Percentiles rank a stretch among this genome's conserved stretches.
Evolutionary conservation across 139 green algal genomes (phyloP).

Genomic region (Zygnema cylindricum): DNA sequence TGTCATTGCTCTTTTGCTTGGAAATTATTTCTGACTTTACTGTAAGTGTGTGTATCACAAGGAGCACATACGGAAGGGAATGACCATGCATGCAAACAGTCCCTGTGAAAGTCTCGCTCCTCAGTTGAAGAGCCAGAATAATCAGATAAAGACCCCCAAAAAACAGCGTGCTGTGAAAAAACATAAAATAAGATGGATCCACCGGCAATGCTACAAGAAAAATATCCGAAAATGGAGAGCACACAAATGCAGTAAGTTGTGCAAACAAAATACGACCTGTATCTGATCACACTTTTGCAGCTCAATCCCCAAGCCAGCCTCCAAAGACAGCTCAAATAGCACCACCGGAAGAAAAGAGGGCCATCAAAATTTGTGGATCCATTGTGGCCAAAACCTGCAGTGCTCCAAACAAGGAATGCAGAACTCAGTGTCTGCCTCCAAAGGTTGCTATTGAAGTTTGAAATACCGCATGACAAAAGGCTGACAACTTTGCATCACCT

Average conservation of each 20-base stretch:
- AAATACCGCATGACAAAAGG: no score
- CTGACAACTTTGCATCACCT: no score
- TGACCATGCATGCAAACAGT: slow-evolving; percentile 54
- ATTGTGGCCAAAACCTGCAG: slow-evolving; percentile 46
- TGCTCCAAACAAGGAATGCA: no score
- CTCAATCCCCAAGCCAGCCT: slow-evolving; percentile 57
- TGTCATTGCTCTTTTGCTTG: no score
- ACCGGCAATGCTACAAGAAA: slow-evolving; percentile 45
- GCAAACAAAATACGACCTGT: slow-evolving; percentile 54
- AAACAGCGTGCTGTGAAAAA: slow-evolving; percentile 34
- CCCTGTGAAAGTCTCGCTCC: slow-evolving; percentile 38
- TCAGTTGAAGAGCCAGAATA: slow-evolving; percentile 11
- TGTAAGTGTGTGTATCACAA: no score
- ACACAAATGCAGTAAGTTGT: slow-evolving; percentile 50
- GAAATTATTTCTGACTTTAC: no score
- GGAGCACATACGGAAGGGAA: slow-evolving; percentile 56
- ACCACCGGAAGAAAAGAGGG: slow-evolving; percentile 33
- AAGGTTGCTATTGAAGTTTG: no score
- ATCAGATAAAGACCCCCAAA: slow-evolving; percentile 48
- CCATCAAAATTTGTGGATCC: slow-evolving; percentile 32
- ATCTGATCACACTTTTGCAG: slow-evolving; percentile 29
- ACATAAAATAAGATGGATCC: not conserved
- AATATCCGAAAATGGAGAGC: slow-evolving; percentile 51
- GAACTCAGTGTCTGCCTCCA: no score
- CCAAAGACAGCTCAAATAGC: slow-evolving; percentile 46